Conservation (phyloP, 257 asterid species). For the Solanum pinnatisectum region DNA sequence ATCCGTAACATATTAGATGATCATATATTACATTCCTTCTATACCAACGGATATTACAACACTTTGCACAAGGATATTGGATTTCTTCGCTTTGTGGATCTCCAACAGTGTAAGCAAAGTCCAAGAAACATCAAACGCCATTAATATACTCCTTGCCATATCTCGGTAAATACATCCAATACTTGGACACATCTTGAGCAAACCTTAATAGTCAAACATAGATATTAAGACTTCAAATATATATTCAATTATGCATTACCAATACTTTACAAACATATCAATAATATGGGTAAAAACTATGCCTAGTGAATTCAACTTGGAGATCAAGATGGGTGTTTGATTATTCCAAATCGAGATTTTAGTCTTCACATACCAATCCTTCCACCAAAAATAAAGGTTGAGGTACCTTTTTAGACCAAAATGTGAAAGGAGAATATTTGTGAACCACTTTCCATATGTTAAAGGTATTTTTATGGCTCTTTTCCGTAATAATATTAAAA, state of each 20-base stretch:
- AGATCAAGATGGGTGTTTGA: neutral
- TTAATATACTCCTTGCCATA: neutral
- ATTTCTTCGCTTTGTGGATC: neutral
- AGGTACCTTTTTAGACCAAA: neutral
- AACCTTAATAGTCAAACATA: neutral
- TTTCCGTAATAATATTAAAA: neutral
- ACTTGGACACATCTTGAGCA: neutral
- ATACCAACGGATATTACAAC: neutral
- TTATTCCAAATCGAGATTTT: neutral
- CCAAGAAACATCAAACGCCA: neutral
- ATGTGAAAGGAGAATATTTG: neutral
- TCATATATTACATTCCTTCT: neutral
- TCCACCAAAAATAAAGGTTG: neutral
- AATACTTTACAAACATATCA: neutral
- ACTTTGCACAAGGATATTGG: neutral
- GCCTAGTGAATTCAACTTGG: neutral
- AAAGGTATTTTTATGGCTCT: neutral
- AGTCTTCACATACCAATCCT: neutral
- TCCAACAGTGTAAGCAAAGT: neutral
- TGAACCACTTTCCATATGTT: neutral
- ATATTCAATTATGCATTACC: neutral
- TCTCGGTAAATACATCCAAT: neutral
- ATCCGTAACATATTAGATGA: neutral
- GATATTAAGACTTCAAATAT: neutral
- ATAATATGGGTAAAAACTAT: neutral